Conservation (phyloP, 345 rosid species). For the Trapa bicornis region DNA sequence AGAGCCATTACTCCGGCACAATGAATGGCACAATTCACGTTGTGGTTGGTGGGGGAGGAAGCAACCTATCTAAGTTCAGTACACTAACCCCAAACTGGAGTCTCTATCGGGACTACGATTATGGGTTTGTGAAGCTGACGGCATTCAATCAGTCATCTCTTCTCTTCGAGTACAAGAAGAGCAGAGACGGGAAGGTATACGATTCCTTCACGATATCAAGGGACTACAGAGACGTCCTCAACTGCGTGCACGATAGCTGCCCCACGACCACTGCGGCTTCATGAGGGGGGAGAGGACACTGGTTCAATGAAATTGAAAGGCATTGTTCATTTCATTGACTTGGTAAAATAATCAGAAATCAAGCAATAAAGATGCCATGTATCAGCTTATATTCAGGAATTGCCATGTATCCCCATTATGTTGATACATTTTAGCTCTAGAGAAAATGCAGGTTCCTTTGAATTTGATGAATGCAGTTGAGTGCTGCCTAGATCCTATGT, state of each 20-base stretch:
- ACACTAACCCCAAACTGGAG: slow-evolving; percentile 50
- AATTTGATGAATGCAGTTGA: too few species aligned
- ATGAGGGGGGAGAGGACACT: neutral
- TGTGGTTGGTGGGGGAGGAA: slow-evolving; percentile 83
- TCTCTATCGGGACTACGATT: slow-evolving; percentile 58
- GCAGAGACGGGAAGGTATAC: slow-evolving; percentile 54
- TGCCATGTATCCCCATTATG: too few species aligned
- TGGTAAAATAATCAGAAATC: too few species aligned
- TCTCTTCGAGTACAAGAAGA: slow-evolving; percentile 80
- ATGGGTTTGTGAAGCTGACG: slow-evolving; percentile 71
- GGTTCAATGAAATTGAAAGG: too few species aligned
- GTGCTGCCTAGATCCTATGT: too few species aligned
- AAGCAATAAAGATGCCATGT: too few species aligned
- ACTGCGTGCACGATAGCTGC: slow-evolving; percentile 72
- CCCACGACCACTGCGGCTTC: slow-evolving; percentile 47
- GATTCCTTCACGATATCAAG: slow-evolving; percentile 80
- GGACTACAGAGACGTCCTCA: slow-evolving; percentile 72
- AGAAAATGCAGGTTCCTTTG: too few species aligned
- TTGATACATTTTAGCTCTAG: too few species aligned
- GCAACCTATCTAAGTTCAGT: slow-evolving; percentile 54
- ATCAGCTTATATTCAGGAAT: too few species aligned
- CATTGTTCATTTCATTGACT: too few species aligned
- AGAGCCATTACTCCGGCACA: slow-evolving; percentile 46
- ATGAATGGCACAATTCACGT: slow-evolving; percentile 71
- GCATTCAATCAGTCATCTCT: slow-evolving; percentile 67